Evolutionary conservation across 192 early-diverging fungal genomes (phyloP), one percentile per base, ranked within the genome.

Genomic region (Backusella tuberculispora): DNA sequence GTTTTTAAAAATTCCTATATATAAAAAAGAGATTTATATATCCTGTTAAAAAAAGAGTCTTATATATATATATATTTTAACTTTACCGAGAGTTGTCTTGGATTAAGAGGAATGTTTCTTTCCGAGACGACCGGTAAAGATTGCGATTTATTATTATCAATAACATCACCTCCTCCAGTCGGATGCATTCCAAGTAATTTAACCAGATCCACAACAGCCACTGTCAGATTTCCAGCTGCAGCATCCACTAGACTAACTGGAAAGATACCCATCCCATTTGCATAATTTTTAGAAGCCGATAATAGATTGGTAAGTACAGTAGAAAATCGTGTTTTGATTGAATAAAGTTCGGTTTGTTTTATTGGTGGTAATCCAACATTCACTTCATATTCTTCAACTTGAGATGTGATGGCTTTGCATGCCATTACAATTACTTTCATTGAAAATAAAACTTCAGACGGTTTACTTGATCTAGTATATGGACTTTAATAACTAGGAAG

Each of bases 371-470:
- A 81, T 15, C 79, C 83, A 75, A 84, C 82, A 5, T 72, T 43
- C 38, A 85, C 78, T 75, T 93, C 87, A 53, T 92, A 91, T 10
- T 80, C 81, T 43, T 95, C 92, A 8, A 93, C 88, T 53, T 99
- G 94, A 45, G 94, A 93, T 0, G 90, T 92, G 53, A 99, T 92
- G 67, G 87, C 84, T 56, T 92, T 90, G 84, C 96, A 97, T 0
- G 94, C 86, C 43, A 92, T 86, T 38, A 95, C 92, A 45, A 98
- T 89, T 6, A 91, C 80, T 69, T 92, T 91, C 92, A 96, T 95
- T n/a, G 94, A 88, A 38, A 91, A 83, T 44, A 99, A 79, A 0
- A 97, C 94, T 37, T 77, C 78, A 1, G 94, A 83, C 40, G 92
- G 88, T 43, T 87, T 83, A 19, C 94, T 90, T 1, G 92, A 90